phyloP scores from a whole-genome alignment of 2,329 filamentous ascomycete species.

The Hypomyces rosellus region DNA sequence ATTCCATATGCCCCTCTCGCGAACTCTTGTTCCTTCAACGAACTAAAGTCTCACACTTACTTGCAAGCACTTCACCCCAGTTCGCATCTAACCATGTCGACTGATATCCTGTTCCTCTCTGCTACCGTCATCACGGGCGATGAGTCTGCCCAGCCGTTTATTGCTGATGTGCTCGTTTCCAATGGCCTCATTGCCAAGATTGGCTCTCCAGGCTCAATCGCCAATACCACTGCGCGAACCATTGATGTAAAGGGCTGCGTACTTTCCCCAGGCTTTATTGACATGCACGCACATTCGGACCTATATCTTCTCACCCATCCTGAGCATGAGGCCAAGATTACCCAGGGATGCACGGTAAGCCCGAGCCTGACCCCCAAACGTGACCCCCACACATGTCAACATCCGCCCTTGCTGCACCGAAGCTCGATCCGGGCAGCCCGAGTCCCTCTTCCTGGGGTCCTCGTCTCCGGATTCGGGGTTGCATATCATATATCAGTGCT shows the following conservation, averaged over 20 bases:
- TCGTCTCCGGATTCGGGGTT: too few species aligned
- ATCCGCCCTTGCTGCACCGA: background rate
- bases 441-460: too few species aligned
- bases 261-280: constrained; percentile 20
- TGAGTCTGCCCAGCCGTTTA: constrained; percentile 14
- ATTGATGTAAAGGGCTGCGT: constrained; percentile 15
- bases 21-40: background rate
- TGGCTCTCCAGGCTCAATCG: constrained; percentile 12
- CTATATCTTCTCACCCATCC: constrained; percentile 19
- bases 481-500: too few species aligned
- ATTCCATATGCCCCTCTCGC: too few species aligned
- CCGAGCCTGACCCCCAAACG: background rate
- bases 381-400: constrained; percentile 2
- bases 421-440: too few species aligned
- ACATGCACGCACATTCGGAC: constrained; percentile 21
- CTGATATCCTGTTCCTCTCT: constrained; percentile 16
- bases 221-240: constrained; percentile 7
- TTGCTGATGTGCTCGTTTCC: constrained; percentile 17
- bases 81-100: constrained; percentile 1
- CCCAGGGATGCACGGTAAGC: constrained; percentile 20
- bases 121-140: constrained; percentile 18
- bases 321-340: constrained; percentile 19
- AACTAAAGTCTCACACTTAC: background rate
- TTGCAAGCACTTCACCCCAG: background rate
- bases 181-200: constrained; percentile 17